Percentiles rank a stretch among this genome's conserved stretches.
phyloP scores from a whole-genome alignment of 192 early-diverging fungal species.

The Entomortierella beljakovae region DNA sequence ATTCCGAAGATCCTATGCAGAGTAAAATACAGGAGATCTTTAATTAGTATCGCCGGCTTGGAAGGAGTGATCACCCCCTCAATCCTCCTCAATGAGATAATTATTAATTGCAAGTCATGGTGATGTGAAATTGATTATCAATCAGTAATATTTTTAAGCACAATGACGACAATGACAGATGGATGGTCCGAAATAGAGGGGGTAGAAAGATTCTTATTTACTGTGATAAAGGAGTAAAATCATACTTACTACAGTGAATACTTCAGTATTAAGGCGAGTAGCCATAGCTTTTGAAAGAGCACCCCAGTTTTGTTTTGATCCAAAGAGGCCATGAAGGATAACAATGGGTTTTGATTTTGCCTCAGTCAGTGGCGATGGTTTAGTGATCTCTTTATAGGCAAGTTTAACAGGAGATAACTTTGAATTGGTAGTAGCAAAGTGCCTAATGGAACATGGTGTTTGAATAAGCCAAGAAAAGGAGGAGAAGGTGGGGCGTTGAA shows the following conservation, averaged over 20 bases:
- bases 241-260: conserved; percentile 70
- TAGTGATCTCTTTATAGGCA: conserved; percentile 25
- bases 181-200: too few relatives aligned
- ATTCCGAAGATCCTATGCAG: conserved; percentile 84
- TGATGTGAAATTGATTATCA: too few relatives aligned
- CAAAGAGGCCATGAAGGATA: conserved; percentile 93
- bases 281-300: conserved; percentile 83
- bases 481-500: background rate
- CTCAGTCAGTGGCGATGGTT: conserved; percentile 15
- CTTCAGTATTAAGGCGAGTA: conserved; percentile 67
- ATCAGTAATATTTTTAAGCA: too few relatives aligned
- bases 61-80: background rate
- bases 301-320: conserved; percentile 95
- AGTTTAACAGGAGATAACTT: conserved; percentile 23
- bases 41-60: background rate
- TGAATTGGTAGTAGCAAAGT: background rate
- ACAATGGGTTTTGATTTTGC: conserved; percentile 63
- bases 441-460: background rate
- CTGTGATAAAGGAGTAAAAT: background rate
- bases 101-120: too few relatives aligned
- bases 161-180: too few relatives aligned
- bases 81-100: too few relatives aligned
- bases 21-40: background rate
- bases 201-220: background rate
- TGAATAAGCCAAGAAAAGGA: background rate